Evolutionary conservation across 768 basidiomycete species (phyloP).

Genomic region (Clathrus columnatus): DNA sequence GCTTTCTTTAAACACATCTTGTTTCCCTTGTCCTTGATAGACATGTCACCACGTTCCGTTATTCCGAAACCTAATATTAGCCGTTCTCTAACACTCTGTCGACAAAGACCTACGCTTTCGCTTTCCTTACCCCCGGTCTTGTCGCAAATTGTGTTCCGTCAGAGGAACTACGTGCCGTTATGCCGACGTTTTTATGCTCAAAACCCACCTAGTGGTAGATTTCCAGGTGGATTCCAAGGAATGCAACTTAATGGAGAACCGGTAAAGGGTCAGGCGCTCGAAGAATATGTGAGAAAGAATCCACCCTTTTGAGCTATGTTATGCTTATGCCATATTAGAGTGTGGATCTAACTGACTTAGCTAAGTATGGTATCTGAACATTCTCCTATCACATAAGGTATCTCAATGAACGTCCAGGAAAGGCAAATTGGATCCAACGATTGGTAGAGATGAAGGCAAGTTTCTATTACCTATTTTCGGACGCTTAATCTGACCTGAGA

Average conservation of each 20-base stretch:
- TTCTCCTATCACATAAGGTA: not conserved
- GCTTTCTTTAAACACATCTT: not conserved
- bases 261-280: conserved; percentile 79
- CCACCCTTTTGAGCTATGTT: not conserved
- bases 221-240: conserved; percentile 31
- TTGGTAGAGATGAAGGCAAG: conserved; percentile 78
- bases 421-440: conserved; percentile 85
- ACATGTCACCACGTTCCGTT: not conserved
- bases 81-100: not conserved
- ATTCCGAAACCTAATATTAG: not conserved
- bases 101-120: not conserved
- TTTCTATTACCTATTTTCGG: not conserved
- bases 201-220: conserved; percentile 31
- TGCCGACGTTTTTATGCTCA: conserved; percentile 1
- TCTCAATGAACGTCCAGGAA: conserved; percentile 26
- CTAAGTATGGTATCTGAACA: conserved; percentile 20
- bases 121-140: no score
- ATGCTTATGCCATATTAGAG: conserved; percentile 36
- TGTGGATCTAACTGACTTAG: conserved; percentile 76
- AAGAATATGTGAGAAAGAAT: conserved; percentile 56
- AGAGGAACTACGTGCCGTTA: not conserved
- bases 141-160: not conserved
- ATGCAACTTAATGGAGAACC: conserved; percentile 46
- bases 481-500: not conserved
- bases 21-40: no score